Evolutionary conservation across 768 basidiomycete genomes (phyloP), one percentile per base, ranked within the genome.

Genomic region (Lenzites betulinus): DNA sequence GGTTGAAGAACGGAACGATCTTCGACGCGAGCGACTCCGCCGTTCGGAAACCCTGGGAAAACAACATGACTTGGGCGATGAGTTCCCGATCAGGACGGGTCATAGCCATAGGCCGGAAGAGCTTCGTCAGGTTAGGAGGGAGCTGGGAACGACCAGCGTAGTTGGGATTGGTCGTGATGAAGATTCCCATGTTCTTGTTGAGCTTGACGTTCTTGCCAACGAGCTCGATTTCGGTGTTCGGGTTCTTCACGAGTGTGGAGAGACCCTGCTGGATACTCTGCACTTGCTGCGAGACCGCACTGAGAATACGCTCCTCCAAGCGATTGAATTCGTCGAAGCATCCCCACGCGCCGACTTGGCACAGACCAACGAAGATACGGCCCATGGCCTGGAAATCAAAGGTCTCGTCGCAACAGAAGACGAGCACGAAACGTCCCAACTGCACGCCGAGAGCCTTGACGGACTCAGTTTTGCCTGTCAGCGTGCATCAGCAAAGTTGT

Each of bases 321-420:
- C 97, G 89, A 74, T 99, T 99, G 79, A 97, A 96, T 75, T 97
- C 95, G 71, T 97, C 95, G 75, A 95, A 95, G 70, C 92, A 95
- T 13, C 97, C 97, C 97, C 97, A 99, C 0, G 97, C 97, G 33
- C 97, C 97, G 36, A 98, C 97, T 80, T 97, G 95, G 76, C 97
- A 99, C 15, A 99, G 84, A 52, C 97, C 97, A 67, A 98, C 88
- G 72, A 99, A 99, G 67, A 99, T 98, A 64, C 97, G 92, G 64
- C 97, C 97, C 97, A 99, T 98, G 1, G 97, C 97, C 73, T 98
- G 95, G 81, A 98, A 98, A 75, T 99, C 97, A 75, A 99, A 98
- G 0, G 93, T 97, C 74, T 99, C 97, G 74, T 99, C 97, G 70
- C 97, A 99, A 72, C 97, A 98, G 78, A 99, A 99, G n/a, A 99